phyloP scores from a whole-genome alignment of 305 asterid species.

The Rubia tinctorum region DNA sequence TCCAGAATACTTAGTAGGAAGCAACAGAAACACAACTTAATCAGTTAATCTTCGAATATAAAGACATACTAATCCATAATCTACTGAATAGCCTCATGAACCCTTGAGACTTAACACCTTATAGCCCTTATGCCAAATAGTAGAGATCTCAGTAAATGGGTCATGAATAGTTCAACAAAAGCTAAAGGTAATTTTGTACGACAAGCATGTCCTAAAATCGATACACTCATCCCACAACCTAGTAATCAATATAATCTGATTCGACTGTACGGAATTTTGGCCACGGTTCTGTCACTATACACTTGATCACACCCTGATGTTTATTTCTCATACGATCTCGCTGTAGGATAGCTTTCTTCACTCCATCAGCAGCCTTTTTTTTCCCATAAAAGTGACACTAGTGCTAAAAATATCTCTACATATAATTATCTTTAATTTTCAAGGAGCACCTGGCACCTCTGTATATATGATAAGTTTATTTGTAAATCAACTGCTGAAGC shows the following conservation, averaged over 20 bases:
- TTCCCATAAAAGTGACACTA: neutral
- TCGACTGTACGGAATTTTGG: neutral
- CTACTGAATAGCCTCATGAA: neutral
- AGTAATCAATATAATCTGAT: neutral
- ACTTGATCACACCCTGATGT: neutral
- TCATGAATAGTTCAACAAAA: too few species aligned
- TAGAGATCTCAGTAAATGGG: too few species aligned
- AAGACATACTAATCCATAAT: neutral
- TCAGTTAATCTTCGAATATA: neutral
- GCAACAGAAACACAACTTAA: neutral
- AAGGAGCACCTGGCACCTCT: neutral
- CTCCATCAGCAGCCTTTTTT: neutral
- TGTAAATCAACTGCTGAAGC: neutral
- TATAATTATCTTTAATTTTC: neutral
- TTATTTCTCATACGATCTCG: neutral
- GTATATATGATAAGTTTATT: neutral
- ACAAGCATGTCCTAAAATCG: too few species aligned
- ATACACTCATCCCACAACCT: neutral
- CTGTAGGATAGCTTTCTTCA: neutral
- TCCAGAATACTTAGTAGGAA: too few species aligned
- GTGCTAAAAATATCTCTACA: neutral
- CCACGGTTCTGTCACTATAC: neutral
- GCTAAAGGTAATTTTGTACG: too few species aligned
- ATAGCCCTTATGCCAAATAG: too few species aligned
- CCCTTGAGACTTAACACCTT: too few species aligned